Percentiles rank a stretch among this genome's conserved stretches.
phyloP scores from a whole-genome alignment of 192 early-diverging fungal genomes.

The Coemansia sp. region DNA sequence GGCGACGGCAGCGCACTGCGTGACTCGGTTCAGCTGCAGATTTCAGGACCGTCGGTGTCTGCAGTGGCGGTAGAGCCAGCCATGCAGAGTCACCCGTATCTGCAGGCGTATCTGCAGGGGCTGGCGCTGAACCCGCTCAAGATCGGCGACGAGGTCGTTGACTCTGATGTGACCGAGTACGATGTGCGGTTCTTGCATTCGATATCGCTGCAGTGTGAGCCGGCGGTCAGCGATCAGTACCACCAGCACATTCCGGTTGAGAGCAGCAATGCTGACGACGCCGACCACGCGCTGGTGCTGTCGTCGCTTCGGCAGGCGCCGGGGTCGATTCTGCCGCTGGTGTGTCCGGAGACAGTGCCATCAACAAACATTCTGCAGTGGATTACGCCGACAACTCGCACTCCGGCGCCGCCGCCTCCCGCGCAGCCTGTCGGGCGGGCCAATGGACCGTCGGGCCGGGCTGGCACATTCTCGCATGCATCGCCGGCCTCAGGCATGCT shows the following conservation, averaged over 20 bases:
- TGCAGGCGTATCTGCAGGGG: conserved; percentile 31
- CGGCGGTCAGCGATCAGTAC: conserved; percentile 48
- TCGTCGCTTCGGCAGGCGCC: conserved; percentile 46
- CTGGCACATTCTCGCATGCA: conserved; percentile 46
- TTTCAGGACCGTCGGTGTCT: not conserved
- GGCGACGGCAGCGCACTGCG: conserved; percentile 4
- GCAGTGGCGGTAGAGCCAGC: conserved; percentile 23
- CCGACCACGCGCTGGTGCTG: conserved; percentile 9
- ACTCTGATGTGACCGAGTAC: conserved; percentile 45
- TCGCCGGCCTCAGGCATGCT: conserved; percentile 1
- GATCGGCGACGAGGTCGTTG: conserved; percentile 53
- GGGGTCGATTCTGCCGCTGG: conserved; percentile 54
- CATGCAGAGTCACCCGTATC: conserved; percentile 39
- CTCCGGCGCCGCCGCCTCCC: conserved; percentile 23
- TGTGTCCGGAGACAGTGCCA: conserved; percentile 54
- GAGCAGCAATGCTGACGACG: conserved; percentile 15
- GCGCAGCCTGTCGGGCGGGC: conserved; percentile 16
- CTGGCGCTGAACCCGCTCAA: conserved; percentile 42
- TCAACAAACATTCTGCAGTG: conserved; percentile 55
- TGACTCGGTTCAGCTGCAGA: conserved; percentile 14
- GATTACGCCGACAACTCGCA: conserved; percentile 46
- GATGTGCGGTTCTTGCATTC: conserved; percentile 49
- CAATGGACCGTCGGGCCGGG: conserved; percentile 23
- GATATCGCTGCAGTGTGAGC: conserved; percentile 53
- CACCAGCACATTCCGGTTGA: conserved; percentile 35